Evolutionary conservation across 306 rosid genomes (phyloP).

Genomic region (Sicyos baderoa): DNA sequence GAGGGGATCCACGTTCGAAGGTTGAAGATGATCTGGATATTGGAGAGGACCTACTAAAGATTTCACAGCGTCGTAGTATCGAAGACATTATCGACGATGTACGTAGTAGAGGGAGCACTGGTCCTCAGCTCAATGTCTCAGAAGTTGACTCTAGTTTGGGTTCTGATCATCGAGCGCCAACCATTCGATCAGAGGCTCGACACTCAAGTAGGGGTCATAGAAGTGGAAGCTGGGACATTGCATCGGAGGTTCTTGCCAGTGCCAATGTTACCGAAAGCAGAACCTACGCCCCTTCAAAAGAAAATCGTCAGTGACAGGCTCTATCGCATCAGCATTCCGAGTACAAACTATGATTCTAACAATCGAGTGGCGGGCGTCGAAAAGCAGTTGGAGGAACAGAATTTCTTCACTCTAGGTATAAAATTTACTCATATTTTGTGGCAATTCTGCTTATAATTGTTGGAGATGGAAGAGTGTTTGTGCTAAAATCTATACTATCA

Average conservation of each 20-base stretch:
- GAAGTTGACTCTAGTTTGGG: conserved; percentile 64
- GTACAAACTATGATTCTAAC: not conserved
- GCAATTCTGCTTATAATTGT: conserved; percentile 32
- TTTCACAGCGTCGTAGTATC: conserved; percentile 78
- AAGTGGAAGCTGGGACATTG: conserved; percentile 75
- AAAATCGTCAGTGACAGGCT: conserved; percentile 38
- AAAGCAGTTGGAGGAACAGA: not conserved
- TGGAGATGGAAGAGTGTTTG: conserved; percentile 34
- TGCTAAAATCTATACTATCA: conserved; percentile 10
- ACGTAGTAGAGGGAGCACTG: conserved; percentile 62
- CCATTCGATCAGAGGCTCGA: conserved; percentile 60
- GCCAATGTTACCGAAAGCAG: conserved; percentile 63
- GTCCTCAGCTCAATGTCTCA: conserved; percentile 39
- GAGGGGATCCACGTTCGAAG: conserved; percentile 67
- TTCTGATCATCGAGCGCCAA: conserved; percentile 67
- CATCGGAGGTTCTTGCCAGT: conserved; percentile 49
- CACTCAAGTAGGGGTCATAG: conserved; percentile 80
- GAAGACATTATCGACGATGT: conserved; percentile 57
- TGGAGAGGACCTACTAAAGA: conserved; percentile 83
- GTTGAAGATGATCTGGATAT: conserved; percentile 85
- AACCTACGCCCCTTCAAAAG: conserved; percentile 46
- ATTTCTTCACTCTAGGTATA: not conserved
- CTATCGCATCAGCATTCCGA: not conserved
- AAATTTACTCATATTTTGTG: conserved; percentile 4
- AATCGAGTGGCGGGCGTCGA: not conserved